These are phyloP conservation scores for Botrytis byssoidea DNA, from an alignment of 2,329 filamentous ascomycete species.

Conservation along the genomic window DNA sequence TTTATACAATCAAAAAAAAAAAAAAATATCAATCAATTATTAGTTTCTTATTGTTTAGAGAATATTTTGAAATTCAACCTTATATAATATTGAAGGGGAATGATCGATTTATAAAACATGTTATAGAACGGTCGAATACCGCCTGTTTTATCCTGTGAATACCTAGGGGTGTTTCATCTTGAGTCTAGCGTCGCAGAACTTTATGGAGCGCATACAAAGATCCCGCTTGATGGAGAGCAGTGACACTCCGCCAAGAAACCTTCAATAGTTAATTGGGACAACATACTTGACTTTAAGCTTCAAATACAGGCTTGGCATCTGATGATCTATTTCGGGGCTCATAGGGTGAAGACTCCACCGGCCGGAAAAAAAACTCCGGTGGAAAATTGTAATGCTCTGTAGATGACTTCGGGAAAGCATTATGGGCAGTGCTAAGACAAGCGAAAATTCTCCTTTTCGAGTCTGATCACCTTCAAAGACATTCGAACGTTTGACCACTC, in stretches of 20 bases:
- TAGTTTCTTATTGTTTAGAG: too few relatives aligned
- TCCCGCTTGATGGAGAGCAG: background rate
- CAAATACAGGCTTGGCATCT: background rate
- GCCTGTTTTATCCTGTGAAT: too few relatives aligned
- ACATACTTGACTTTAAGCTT: background rate
- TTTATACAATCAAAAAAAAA: too few relatives aligned
- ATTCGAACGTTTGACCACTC: background rate
- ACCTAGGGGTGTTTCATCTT: background rate
- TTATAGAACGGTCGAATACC: too few relatives aligned
- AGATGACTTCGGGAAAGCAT: background rate
- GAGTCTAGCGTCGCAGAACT: background rate
- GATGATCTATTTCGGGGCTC: background rate
- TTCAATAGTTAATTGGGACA: background rate
- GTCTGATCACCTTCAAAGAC: background rate
- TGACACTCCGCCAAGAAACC: background rate
- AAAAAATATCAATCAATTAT: too few relatives aligned
- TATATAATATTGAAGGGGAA: too few relatives aligned
- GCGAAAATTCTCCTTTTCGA: background rate
- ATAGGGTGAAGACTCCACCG: background rate
- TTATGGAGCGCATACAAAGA: background rate
- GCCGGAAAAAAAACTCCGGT: background rate
- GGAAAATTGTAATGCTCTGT: background rate
- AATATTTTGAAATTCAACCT: too few relatives aligned
- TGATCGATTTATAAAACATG: too few relatives aligned
- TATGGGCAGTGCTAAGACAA: background rate